These are phyloP conservation scores for Castanospermum australe DNA, from an alignment of 306 rosid genomes.

Conservation along the genomic window DNA sequence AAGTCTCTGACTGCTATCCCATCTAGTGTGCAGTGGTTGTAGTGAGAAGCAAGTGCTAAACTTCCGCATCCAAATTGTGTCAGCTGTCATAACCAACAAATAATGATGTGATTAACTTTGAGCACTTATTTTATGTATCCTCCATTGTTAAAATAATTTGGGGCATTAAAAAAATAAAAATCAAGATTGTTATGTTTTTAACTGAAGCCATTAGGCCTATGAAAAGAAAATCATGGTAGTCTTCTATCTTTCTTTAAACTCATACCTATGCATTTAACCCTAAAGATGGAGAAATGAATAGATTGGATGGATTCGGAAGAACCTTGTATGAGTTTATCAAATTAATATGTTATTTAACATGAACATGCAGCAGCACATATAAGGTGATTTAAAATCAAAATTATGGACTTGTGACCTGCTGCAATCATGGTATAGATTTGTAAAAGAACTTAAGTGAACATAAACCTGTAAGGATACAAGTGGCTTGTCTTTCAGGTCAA, in stretches of 20 bases:
- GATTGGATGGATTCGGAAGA: background rate
- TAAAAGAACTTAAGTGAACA: background rate
- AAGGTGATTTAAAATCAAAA: background rate
- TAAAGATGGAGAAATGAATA: background rate
- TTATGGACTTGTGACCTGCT: background rate
- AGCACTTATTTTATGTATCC: background rate
- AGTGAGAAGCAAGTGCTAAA: slow-evolving; percentile 48
- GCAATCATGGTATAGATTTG: background rate
- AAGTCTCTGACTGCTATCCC: slow-evolving; percentile 47
- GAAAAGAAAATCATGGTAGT: background rate
- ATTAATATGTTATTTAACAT: background rate
- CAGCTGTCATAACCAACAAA: slow-evolving; percentile 33
- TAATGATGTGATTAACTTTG: background rate
- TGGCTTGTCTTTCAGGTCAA: slow-evolving; percentile 36
- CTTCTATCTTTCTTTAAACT: background rate
- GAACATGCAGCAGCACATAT: background rate
- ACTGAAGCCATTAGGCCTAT: background rate
- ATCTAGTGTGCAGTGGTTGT: slow-evolving; percentile 57
- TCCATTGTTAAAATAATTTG: background rate
- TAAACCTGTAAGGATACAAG: slow-evolving; percentile 46
- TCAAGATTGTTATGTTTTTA: background rate
- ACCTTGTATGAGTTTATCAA: background rate
- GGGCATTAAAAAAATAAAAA: background rate
- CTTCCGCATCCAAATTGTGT: slow-evolving; percentile 64
- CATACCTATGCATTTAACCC: background rate